These are phyloP conservation scores for Fusarium equiseti DNA, from an alignment of 2,329 filamentous ascomycete species.

Conservation along the genomic window DNA sequence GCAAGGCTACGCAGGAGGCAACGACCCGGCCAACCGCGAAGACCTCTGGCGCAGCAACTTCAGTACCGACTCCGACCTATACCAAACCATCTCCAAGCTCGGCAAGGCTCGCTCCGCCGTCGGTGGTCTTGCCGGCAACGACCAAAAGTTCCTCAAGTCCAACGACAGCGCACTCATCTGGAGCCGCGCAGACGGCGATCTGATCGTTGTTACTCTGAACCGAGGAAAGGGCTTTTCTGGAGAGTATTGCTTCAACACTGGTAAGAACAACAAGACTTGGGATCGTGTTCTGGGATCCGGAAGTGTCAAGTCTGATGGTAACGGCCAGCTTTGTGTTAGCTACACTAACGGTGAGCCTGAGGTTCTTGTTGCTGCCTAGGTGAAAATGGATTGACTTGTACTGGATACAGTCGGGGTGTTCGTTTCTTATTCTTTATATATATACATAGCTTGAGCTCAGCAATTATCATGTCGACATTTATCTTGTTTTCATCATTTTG, in stretches of 20 bases:
- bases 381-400: background rate
- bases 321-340: constrained; percentile 22
- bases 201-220: constrained; percentile 34
- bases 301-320: constrained; percentile 1
- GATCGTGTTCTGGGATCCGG: constrained; percentile 28
- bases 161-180: constrained; percentile 19
- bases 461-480: background rate
- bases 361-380: constrained; percentile 24
- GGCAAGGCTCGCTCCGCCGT: constrained; percentile 24
- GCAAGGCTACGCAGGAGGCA: constrained; percentile 66
- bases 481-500: fast-evolving
- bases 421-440: background rate
- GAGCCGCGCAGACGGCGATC: constrained; percentile 25
- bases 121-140: constrained; percentile 20
- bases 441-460: background rate
- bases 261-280: constrained; percentile 34
- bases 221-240: constrained; percentile 16
- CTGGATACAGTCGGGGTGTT: background rate
- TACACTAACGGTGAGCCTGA: constrained; percentile 33
- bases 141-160: constrained; percentile 31
- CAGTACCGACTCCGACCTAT: constrained; percentile 40
- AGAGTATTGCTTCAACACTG: constrained; percentile 25
- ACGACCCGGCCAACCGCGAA: constrained; percentile 66
- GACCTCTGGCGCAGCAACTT: constrained; percentile 68
- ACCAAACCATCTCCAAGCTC: constrained; percentile 32